These are phyloP conservation scores for Phytophthora podocarpi DNA, from an alignment of 352 stramenopile species.

Conservation along the genomic window DNA sequence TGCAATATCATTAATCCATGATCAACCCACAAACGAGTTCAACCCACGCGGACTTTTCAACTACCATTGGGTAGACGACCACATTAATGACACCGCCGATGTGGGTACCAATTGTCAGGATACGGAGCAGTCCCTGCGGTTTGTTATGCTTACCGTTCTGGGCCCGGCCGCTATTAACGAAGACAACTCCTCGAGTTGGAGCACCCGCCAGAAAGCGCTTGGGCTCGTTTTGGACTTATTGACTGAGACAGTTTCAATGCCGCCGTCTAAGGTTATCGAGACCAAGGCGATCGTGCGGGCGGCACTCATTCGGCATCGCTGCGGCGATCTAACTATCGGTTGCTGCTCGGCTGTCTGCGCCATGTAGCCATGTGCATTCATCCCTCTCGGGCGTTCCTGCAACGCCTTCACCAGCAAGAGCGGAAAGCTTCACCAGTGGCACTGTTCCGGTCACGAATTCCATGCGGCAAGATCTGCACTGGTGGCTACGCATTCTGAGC, in stretches of 20 bases:
- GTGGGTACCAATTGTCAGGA: neutral
- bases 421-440: too few relatives aligned
- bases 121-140: conserved; percentile 7
- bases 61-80: conserved; percentile 31
- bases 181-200: conserved; percentile 24
- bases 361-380: conserved; percentile 31
- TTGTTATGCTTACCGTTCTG: conserved; percentile 10
- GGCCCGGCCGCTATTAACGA: conserved; percentile 16
- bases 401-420: conserved; percentile 16
- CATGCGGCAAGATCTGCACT: too few relatives aligned
- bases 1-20: conserved; percentile 18
- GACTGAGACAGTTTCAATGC: too few relatives aligned
- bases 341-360: conserved; percentile 11
- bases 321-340: conserved; percentile 5
- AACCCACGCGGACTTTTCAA: conserved; percentile 12
- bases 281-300: neutral
- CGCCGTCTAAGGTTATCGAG: conserved; percentile 6
- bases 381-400: conserved; percentile 11
- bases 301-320: neutral
- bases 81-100: conserved; percentile 13
- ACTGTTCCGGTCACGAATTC: too few relatives aligned
- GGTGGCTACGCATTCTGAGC: too few relatives aligned
- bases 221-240: conserved; percentile 16
- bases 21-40: neutral
- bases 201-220: conserved; percentile 3